Base-by-base conservation (phyloP, 2,329 filamentous ascomycete genomes). In the Xylaria sp. region DNA sequence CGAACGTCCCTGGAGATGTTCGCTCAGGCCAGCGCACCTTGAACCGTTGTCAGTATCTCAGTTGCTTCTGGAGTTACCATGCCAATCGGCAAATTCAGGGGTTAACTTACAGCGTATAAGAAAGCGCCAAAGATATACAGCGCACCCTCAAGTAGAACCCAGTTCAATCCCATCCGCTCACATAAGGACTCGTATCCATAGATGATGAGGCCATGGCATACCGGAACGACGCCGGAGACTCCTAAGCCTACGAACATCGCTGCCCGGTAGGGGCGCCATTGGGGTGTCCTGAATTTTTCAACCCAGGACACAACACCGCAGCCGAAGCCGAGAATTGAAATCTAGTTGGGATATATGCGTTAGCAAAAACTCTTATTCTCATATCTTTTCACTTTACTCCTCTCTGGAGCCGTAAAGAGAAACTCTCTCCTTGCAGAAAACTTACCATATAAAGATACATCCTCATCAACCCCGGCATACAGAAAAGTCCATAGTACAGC, bases 181-280 rank as follows among this genome's bases (percentile, higher is more conserved):
- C 88, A 80, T 69, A 96, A 80, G 42, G 84, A 79, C 9, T 77
- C 71, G 53, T 87, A 77, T 2, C 92, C 91, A 72, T 90, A 90
- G 23, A 89, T 73, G 23, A 72, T 70, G 52, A 92, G 65, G 1
- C 89, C 91, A 69, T 97, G 92, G 16, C 93, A 66, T 2, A 97
- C 84, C 0, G 94, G 93, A 47, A 97, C 79, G 5, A 96, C 78
- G 1, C 91, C 92, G 2, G 91, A 95, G 8, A 92, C 74, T 0
- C 94, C 94, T 75, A 97, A 88, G 18, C 85, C 83, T 51, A 96
- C 86, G 71, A 97, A 99, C 88, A 97, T 94, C 65, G 83, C 77
- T 2, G 94, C 90, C 59, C 94, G 86, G 72, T 95, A 92, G 0
- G 91, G 89, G 34, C 94, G 83, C 84, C 90, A 95, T 7, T 79